Base-by-base conservation (phyloP, 371 early-diverging fungal genomes). In the Mycotypha africana region DNA sequence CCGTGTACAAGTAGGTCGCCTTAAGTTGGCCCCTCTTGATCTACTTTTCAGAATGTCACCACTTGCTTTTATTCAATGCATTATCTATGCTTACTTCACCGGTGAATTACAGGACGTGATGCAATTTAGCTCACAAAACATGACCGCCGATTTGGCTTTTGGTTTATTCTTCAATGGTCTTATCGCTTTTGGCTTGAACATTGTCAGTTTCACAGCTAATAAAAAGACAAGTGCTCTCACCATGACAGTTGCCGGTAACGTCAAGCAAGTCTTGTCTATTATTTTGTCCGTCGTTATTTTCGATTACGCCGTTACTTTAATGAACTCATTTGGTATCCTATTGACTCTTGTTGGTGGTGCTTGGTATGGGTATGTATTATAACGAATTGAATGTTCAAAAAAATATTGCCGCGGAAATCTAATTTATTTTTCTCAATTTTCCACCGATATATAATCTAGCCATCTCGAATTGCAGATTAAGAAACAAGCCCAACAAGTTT, bases 171-270 rank as follows among this genome's bases (percentile, higher is more conserved):
- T 84, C 37, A 92, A 94, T 53, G 91, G 91, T 30, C 51, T 79
- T 20, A 75, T 92, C 39, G 94, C 94, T 3, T 92, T 94, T 65
- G 77, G 78, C 58, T 69, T 92, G 28, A 91, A 92, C 64, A 73
- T 81, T 15, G 86, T 84, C 28, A 85, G 86, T 32, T 91, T 93
- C 49, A 84, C 85, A 2, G 91, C 92, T 28, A 91, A 87, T 70
- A 85, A 84, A 58, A 83, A 84, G 61, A 89, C 91, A 16, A 79
- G 84, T 22, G 89, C 93, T 1, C 69, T 93, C 36, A 88, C 87
- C 12, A 91, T 91, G 87, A 86, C 89, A 0, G 92, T 92, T 14
- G 90, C 92, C 32, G 91, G 82, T 74, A 65, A 93, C 56, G 88
- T 91, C n/a, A 91, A 93, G 70, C 90, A 90, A 47, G 89, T 85